Percentiles rank a stretch among this genome's conserved stretches.
phyloP scores from a whole-genome alignment of 345 rosid species.

The Bretschneidera sinensis region DNA sequence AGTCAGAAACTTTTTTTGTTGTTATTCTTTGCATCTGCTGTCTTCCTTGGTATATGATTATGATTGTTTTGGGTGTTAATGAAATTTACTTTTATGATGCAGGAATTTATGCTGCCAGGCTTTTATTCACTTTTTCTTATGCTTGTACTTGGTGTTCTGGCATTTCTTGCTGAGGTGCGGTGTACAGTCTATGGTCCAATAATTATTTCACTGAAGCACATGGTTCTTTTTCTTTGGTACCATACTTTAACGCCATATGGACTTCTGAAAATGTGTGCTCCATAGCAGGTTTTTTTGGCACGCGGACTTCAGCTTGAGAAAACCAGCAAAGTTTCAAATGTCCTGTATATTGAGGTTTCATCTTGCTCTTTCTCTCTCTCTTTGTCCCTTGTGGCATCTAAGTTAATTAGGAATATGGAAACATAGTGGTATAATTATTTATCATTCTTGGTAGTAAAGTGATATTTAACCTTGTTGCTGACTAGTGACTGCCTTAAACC shows the following conservation, averaged over 20 bases:
- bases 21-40: neutral
- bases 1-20: too few species aligned
- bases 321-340: conserved; percentile 66
- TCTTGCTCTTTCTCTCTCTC: neutral
- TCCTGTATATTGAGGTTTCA: conserved; percentile 65
- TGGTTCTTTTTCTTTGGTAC: neutral
- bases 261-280: conserved; percentile 9
- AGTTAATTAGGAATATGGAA: too few species aligned
- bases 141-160: conserved; percentile 55
- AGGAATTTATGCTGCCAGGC: conserved; percentile 75
- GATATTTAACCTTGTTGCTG: too few species aligned
- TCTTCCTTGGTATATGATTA: neutral
- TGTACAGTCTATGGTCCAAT: neutral
- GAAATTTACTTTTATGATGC: conserved; percentile 20
- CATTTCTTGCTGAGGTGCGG: conserved; percentile 79
- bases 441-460: neutral
- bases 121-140: conserved; percentile 44
- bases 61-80: neutral
- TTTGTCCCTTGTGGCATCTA: neutral
- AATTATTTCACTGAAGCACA: neutral
- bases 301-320: conserved; percentile 91
- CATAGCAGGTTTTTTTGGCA: conserved; percentile 62
- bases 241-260: conserved; percentile 2
- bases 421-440: neutral
- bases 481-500: too few species aligned